Evolutionary conservation across 164 flowering plant species (phyloP), one percentile per base, ranked within the genome.

Genomic region (Litsea cubeba): DNA sequence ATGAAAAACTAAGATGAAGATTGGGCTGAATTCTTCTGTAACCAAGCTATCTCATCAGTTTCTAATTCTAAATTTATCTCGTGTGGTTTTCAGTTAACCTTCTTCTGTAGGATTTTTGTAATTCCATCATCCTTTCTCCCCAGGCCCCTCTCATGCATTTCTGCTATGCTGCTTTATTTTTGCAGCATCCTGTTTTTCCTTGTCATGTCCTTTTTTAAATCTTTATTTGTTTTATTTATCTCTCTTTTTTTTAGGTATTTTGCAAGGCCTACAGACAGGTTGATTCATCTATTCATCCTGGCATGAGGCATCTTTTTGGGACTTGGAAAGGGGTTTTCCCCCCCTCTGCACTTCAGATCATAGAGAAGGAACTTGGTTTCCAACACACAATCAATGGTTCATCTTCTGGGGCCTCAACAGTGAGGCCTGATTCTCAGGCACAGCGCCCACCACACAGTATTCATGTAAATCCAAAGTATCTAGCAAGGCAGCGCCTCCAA

Each of bases 281-380:
- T 64, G 97, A 92, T 49, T 77, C 97, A 71, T 80, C 95, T 64
- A 79, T 84, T 28, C 95, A 90, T 84, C 25, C 84, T 71, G 86
- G 92, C 65, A 92, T 96, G 98, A 81, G 91, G 70, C 99, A 92
- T 89, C 97, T 96, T 84, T 96, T 96, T 87, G 94, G 93, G 73
- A 96, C 99, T 24, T 96, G 99, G 99, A 92, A 86, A 81, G 93
- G 92, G 74, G 95, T 96, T 18, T 96, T 96, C 70, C 97, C 96
- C 75, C 83, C 80, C 68, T 87, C 86, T 60, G 22, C 88, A 69
- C 98, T 96, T 78, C 98, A 94, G 83, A 70, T 78, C 54, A 96
- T 96, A 71, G 99, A 90, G 80, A 89, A 86, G 79, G 95, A 96
- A 82, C 94, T 96, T 80, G 91, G 91, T 35, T 86, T 95, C 72